phyloP scores from a whole-genome alignment of 2,329 filamentous ascomycete genomes.

The Microdochium bolleyi region DNA sequence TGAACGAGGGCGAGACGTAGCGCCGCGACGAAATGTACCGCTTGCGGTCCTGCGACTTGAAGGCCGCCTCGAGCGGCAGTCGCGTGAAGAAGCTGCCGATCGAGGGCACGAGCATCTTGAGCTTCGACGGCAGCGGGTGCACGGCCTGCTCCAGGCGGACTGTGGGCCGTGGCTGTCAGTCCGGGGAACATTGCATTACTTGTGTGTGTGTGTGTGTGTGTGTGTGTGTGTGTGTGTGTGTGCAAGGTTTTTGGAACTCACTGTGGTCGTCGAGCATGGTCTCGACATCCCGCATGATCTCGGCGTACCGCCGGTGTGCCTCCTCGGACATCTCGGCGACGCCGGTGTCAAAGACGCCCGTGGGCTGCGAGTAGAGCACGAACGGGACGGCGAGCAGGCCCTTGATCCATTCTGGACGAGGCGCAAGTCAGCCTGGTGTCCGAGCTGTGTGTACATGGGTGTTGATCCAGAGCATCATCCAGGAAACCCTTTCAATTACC shows the following conservation, averaged over 20 bases:
- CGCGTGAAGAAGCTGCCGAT: constrained; percentile 93
- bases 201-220: background rate
- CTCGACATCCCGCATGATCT: constrained; percentile 94
- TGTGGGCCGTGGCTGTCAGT: constrained; percentile 2
- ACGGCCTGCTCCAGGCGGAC: constrained; percentile 50
- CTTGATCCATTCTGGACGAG: constrained; percentile 81
- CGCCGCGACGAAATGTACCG: constrained; percentile 84
- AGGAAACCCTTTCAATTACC: constrained; percentile 35
- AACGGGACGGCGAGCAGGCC: constrained; percentile 90
- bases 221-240: too few relatives aligned
- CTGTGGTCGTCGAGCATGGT: constrained; percentile 87
- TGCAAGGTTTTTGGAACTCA: constrained; percentile 26
- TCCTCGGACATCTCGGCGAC: constrained; percentile 68
- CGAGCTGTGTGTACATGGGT: too few relatives aligned
- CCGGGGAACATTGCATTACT: too few relatives aligned
- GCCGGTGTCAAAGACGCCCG: constrained; percentile 69
- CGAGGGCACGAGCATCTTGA: constrained; percentile 84
- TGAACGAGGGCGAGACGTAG: constrained; percentile 95
- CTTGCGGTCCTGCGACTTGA: constrained; percentile 79
- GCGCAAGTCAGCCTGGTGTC: background rate
- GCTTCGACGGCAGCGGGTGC: constrained; percentile 72
- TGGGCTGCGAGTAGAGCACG: constrained; percentile 91
- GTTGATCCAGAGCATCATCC: background rate
- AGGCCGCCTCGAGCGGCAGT: constrained; percentile 79
- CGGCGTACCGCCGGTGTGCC: constrained; percentile 81